Percentiles rank a stretch among this genome's conserved stretches.
phyloP scores from a whole-genome alignment of 2,329 filamentous ascomycete genomes.

The Madurella mycetomatis region DNA sequence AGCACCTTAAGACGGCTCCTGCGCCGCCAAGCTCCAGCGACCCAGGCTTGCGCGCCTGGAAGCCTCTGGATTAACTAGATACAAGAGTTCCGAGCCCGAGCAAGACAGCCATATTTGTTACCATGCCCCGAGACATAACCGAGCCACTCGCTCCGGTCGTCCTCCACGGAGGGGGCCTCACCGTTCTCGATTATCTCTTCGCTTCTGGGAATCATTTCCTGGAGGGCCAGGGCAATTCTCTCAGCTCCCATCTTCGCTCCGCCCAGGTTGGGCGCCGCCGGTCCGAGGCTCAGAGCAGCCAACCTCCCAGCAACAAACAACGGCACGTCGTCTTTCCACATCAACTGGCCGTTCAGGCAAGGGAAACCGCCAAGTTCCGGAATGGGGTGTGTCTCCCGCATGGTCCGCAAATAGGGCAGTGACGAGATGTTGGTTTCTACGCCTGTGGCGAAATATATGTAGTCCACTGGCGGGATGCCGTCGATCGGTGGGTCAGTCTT shows the following conservation, averaged over 20 bases:
- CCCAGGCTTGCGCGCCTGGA: no score
- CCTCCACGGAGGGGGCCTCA: no score
- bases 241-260: slow-evolving; percentile 70
- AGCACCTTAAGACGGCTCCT: no score
- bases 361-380: slow-evolving; percentile 62
- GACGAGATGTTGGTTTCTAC: slow-evolving; percentile 58
- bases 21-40: no score
- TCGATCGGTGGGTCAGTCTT: slow-evolving; percentile 49
- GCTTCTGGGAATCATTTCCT: slow-evolving; percentile 40
- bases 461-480: slow-evolving; percentile 55
- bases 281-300: slow-evolving; percentile 64
- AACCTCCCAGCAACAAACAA: slow-evolving; percentile 67
- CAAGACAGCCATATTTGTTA: no score
- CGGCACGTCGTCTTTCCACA: slow-evolving; percentile 69
- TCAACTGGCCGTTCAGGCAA: slow-evolving; percentile 69
- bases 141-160: no score
- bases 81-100: no score
- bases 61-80: no score
- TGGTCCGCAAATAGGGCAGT: slow-evolving; percentile 57
- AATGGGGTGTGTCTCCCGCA: slow-evolving; percentile 58
- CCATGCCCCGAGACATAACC: no score
- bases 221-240: slow-evolving; percentile 65
- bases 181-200: no score
- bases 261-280: slow-evolving; percentile 68
- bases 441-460: slow-evolving; percentile 73